phyloP scores from a whole-genome alignment of 2,329 filamentous ascomycete genomes.

The Microcyclospora tardicrescens region DNA sequence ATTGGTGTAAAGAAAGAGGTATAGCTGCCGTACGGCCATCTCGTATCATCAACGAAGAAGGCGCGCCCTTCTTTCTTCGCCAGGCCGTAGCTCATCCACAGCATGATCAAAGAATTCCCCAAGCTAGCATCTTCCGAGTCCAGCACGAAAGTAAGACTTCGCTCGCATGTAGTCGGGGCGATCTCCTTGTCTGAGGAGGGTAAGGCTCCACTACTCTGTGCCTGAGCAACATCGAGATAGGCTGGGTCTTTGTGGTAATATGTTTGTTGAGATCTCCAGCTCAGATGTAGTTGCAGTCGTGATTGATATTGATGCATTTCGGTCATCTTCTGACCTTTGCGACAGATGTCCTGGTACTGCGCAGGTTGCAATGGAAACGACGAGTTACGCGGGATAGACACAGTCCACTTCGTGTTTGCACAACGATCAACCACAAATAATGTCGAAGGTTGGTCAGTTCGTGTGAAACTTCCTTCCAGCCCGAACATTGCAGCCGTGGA shows the following conservation, averaged over 20 bases:
- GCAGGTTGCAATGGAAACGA: constrained; percentile 53
- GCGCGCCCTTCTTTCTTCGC: constrained; percentile 59
- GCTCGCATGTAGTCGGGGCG: constrained; percentile 46
- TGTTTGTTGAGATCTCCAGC: constrained; percentile 34
- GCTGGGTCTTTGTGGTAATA: constrained; percentile 53
- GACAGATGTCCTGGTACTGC: constrained; percentile 58
- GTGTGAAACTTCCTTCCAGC: no score
- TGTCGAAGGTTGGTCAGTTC: no score
- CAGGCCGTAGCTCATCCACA: constrained; percentile 76
- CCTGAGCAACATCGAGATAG: constrained; percentile 64
- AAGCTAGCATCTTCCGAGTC: constrained; percentile 64
- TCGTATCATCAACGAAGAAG: constrained; percentile 75
- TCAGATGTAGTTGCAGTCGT: constrained; percentile 23
- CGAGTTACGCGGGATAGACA: constrained; percentile 57
- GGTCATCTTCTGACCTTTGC: constrained; percentile 36
- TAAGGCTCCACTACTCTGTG: constrained; percentile 51
- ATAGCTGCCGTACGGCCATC: constrained; percentile 71
- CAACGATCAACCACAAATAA: constrained; percentile 21
- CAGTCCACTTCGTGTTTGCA: constrained; percentile 61
- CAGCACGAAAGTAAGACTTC: constrained; percentile 63
- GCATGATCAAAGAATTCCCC: constrained; percentile 59
- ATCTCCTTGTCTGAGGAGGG: constrained; percentile 9
- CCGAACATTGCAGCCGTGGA: no score
- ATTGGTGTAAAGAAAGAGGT: constrained; percentile 57
- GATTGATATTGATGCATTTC: constrained; percentile 19